These are phyloP conservation scores for Asterionellopsis glacialis DNA, from an alignment of 108 stramenopile species.

Conservation along the genomic window DNA sequence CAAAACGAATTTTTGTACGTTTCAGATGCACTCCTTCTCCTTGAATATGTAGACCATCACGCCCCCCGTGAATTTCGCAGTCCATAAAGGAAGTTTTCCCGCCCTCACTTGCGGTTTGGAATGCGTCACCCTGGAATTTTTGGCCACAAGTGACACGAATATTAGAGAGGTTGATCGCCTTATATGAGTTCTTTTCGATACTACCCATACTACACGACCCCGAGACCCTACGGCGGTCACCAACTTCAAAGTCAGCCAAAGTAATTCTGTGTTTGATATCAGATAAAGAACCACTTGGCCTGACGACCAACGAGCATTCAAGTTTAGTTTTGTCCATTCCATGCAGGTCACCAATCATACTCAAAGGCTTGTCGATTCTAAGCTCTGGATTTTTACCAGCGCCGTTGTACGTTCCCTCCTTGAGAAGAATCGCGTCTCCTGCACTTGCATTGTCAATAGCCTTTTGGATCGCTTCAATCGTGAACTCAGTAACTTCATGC, in stretches of 20 bases:
- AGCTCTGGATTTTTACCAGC: neutral
- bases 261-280: no score
- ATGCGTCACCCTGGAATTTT: neutral
- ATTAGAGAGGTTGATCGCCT: neutral
- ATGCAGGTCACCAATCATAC: neutral
- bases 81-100: neutral
- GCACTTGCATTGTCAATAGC: neutral
- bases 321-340: neutral
- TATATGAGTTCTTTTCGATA: neutral
- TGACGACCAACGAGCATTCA: neutral
- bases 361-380: neutral
- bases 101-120: neutral
- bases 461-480: neutral
- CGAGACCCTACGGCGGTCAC: no score
- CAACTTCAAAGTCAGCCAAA: no score
- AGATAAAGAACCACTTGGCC: neutral
- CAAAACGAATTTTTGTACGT: neutral
- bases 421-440: neutral
- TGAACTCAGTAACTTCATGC: neutral
- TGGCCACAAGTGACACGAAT: neutral
- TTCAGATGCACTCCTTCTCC: neutral
- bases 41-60: neutral
- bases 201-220: neutral
- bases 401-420: neutral
- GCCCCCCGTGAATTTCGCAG: conserved; percentile 1